phyloP scores from a whole-genome alignment of 176 grass and related monocot genomes.

The Aegilops tauschii region DNA sequence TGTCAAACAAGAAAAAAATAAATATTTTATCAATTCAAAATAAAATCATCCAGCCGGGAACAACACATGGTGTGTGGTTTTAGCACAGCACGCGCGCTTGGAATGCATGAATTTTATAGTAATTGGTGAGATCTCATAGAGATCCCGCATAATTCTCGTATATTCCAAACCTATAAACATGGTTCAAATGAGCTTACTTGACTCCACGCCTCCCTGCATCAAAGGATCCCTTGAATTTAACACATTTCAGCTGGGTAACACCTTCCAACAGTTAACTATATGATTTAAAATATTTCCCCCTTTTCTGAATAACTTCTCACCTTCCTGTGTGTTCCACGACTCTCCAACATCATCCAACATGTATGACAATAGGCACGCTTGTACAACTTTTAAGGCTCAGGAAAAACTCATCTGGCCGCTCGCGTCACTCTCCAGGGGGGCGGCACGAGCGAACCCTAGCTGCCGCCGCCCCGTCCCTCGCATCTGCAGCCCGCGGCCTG shows the following conservation, averaged over 20 bases:
- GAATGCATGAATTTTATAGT: neutral
- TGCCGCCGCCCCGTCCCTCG: too few species aligned
- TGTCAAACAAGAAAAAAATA: neutral
- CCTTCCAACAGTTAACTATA: neutral
- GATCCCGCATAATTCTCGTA: too few species aligned
- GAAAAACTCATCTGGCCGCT: too few species aligned
- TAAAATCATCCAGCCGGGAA: neutral
- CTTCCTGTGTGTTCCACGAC: neutral
- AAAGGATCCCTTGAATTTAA: neutral
- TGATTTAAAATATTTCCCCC: neutral
- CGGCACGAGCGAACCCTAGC: too few species aligned
- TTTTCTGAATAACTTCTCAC: neutral
- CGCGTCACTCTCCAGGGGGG: too few species aligned
- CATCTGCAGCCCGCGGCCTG: too few species aligned
- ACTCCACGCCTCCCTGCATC: neutral
- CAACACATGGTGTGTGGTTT: too few species aligned
- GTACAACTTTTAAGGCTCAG: too few species aligned
- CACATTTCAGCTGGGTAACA: neutral
- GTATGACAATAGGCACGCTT: neutral
- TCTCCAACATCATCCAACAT: neutral
- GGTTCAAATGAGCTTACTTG: neutral
- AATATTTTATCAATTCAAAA: too few species aligned
- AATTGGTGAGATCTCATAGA: too few species aligned
- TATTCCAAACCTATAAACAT: too few species aligned
- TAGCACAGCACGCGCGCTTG: neutral